Evolutionary conservation across 129 eudicot genomes (phyloP).

Genomic region (Artemisia argyi): DNA sequence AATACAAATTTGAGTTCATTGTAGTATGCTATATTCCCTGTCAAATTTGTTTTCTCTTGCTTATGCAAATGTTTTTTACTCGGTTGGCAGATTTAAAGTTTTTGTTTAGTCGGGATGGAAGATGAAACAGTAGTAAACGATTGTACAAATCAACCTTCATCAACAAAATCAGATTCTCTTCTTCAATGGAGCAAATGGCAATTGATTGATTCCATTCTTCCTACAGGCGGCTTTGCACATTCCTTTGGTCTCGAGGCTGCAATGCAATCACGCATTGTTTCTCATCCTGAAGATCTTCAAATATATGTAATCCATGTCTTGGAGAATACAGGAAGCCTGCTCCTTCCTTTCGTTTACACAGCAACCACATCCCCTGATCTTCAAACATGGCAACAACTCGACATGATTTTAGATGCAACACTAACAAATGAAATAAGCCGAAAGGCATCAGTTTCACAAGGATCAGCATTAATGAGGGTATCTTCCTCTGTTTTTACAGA

Average conservation of each 20-base stretch:
- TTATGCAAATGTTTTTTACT: not conserved
- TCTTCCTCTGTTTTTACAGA: slow-evolving; percentile 74
- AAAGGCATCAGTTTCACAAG: slow-evolving; percentile 82
- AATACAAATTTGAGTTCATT: no score
- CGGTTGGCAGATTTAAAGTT: not conserved
- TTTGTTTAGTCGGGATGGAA: slow-evolving; percentile 1
- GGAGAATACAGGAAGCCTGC: slow-evolving; percentile 87
- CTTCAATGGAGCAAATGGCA: slow-evolving; percentile 96
- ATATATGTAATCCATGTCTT: slow-evolving; percentile 55
- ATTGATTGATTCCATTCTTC: slow-evolving; percentile 80
- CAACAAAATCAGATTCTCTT: slow-evolving; percentile 19
- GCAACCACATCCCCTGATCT: slow-evolving; percentile 49
- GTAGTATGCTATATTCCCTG: no score
- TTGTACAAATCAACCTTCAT: not conserved
- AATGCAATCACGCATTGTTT: slow-evolving; percentile 64
- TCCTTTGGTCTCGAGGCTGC: slow-evolving; percentile 92
- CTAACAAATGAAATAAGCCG: slow-evolving; percentile 79
- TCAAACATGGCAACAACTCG: slow-evolving; percentile 66
- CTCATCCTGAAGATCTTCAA: slow-evolving; percentile 55
- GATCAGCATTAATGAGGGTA: slow-evolving; percentile 80
- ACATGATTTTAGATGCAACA: slow-evolving; percentile 62
- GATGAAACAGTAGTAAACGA: not conserved
- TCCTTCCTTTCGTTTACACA: slow-evolving; percentile 77
- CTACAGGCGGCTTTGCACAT: slow-evolving; percentile 98
- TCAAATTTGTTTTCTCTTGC: not conserved